Conservation (phyloP, 768 basidiomycete genomes). For the Boletus rubroflammeus region DNA sequence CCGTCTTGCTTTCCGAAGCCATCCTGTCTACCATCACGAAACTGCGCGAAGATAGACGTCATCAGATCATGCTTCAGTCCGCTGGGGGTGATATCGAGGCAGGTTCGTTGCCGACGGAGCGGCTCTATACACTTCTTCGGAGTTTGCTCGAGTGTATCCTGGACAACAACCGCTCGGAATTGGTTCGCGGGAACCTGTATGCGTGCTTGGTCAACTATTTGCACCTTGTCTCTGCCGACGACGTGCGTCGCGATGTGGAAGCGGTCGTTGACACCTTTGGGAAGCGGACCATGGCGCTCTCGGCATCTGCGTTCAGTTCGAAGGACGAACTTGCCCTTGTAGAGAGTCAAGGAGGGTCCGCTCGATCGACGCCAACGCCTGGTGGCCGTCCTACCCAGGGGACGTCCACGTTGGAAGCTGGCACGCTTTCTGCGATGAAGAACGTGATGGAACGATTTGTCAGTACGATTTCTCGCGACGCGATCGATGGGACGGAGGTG, state of each 20-base stretch:
- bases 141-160: conserved; percentile 71
- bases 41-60: conserved; percentile 76
- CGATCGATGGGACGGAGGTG: conserved; percentile 91
- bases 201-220: conserved; percentile 87
- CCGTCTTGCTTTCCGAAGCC: conserved; percentile 80
- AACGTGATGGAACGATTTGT: conserved; percentile 69
- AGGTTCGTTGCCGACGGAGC: conserved; percentile 74
- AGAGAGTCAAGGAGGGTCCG: conserved; percentile 36
- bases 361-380: conserved; percentile 18
- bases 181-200: conserved; percentile 93
- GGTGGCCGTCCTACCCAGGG: neutral
- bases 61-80: conserved; percentile 65
- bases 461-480: conserved; percentile 76
- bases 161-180: conserved; percentile 73
- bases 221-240: conserved; percentile 48
- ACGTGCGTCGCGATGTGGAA: conserved; percentile 13
- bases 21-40: conserved; percentile 82
- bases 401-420: conserved; percentile 49
- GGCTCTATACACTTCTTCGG: conserved; percentile 70
- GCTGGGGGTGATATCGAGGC: conserved; percentile 59
- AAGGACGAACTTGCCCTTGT: conserved; percentile 40
- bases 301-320: conserved; percentile 34
- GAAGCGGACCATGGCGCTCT: conserved; percentile 27
- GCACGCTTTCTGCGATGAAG: conserved; percentile 66
- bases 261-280: conserved; percentile 17